Percentiles rank a stretch among this genome's conserved stretches.
phyloP scores from a whole-genome alignment of 2,329 filamentous ascomycete species.

The Triangularia verruculosa region DNA sequence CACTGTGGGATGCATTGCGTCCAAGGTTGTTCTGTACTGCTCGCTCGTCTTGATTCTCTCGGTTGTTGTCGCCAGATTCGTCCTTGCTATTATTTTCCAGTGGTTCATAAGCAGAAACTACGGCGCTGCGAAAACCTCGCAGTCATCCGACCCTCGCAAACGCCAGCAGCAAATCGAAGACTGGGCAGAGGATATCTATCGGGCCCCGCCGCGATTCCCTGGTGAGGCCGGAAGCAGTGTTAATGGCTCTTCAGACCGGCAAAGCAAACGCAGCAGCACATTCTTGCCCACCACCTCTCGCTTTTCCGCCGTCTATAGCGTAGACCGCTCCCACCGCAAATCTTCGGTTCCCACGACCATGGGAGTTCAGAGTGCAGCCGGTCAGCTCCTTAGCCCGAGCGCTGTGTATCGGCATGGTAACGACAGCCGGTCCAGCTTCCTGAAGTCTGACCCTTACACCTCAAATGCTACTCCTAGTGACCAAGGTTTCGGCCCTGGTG shows the following conservation, averaged over 20 bases:
- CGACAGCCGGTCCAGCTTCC: slow-evolving; percentile 62
- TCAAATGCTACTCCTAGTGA: slow-evolving; percentile 51
- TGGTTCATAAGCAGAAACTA: slow-evolving; percentile 93
- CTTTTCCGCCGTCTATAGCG: slow-evolving; percentile 86
- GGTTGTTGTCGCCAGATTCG: slow-evolving; percentile 81
- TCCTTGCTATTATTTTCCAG: slow-evolving; percentile 87
- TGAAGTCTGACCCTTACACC: slow-evolving; percentile 56
- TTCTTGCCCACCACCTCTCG: slow-evolving; percentile 92
- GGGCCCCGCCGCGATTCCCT: slow-evolving; percentile 76
- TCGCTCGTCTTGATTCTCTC: slow-evolving; percentile 88
- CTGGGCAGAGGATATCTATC: slow-evolving; percentile 97
- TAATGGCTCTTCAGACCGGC: slow-evolving; percentile 61
- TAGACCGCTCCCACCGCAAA: slow-evolving; percentile 56
- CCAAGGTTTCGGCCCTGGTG: slow-evolving; percentile 77
- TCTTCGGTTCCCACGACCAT: slow-evolving; percentile 78
- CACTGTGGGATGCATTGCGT: slow-evolving; percentile 94
- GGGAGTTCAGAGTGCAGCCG: slow-evolving; percentile 79
- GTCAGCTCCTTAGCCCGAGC: slow-evolving; percentile 67
- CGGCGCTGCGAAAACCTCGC: slow-evolving; percentile 79
- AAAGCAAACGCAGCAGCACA: slow-evolving; percentile 74
- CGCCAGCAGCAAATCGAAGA: slow-evolving; percentile 93
- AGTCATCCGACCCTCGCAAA: slow-evolving; percentile 76
- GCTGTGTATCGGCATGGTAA: slow-evolving; percentile 69
- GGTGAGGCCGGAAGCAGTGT: slow-evolving; percentile 69
- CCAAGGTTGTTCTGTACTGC: slow-evolving; percentile 92